Percentiles rank a stretch among this genome's conserved stretches.
Conservation (phyloP, 331 rosid genomes). For the Quercus lobata region DNA sequence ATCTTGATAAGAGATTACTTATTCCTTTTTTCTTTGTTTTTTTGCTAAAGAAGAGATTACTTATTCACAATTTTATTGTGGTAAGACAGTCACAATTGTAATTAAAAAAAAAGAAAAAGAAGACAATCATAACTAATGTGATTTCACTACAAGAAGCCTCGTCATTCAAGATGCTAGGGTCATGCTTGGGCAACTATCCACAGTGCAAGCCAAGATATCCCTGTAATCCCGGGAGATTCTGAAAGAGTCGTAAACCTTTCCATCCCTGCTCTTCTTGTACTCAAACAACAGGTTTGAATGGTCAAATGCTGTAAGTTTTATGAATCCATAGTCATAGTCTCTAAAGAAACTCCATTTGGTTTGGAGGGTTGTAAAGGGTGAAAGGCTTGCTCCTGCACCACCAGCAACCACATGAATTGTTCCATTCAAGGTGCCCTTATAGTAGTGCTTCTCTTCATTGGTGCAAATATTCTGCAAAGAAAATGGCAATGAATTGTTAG, state of each 20-base stretch:
- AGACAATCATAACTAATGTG: not conserved
- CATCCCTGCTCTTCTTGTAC: conserved; percentile 80
- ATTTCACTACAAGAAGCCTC: not conserved
- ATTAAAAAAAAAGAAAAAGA: no score
- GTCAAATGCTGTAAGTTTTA: conserved; percentile 63
- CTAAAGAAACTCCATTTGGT: conserved; percentile 66
- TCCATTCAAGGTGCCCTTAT: conserved; percentile 61
- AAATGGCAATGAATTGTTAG: not conserved
- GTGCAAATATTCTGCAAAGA: conserved; percentile 68
- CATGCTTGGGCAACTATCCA: conserved; percentile 52
- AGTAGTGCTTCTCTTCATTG: conserved; percentile 59
- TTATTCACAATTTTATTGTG: not conserved
- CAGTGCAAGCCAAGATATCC: conserved; percentile 71
- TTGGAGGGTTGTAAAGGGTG: conserved; percentile 54
- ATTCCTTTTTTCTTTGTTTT: no score
- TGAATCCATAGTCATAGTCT: conserved; percentile 61
- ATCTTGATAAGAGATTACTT: not conserved
- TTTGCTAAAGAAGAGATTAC: no score
- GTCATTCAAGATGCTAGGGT: conserved; percentile 45
- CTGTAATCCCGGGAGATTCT: conserved; percentile 56
- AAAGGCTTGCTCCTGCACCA: conserved; percentile 64
- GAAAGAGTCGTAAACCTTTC: conserved; percentile 64
- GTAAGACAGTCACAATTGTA: not conserved
- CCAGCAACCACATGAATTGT: conserved; percentile 79
- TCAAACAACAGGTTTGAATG: conserved; percentile 63